Evolutionary conservation across 257 asterid genomes (phyloP).

Genomic region (Capsicum rhomboideum): DNA sequence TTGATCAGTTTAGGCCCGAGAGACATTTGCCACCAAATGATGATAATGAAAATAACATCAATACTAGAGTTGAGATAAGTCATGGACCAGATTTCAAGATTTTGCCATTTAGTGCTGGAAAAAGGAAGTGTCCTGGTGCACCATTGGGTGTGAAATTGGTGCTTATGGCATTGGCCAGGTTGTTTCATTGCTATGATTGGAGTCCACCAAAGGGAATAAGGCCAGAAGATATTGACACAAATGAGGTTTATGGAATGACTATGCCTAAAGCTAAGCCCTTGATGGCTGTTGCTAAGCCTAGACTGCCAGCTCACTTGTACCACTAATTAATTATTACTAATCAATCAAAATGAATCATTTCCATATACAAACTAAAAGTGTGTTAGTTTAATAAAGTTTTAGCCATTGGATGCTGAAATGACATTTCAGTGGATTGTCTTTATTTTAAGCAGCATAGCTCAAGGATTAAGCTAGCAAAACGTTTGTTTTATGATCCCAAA

Average conservation of each 20-base stretch:
- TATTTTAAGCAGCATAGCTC: too few relatives aligned
- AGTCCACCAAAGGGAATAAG: slow-evolving; percentile 44
- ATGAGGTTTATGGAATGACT: slow-evolving; percentile 94
- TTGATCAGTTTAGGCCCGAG: slow-evolving; percentile 75
- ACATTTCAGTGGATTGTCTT: neutral
- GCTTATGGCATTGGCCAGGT: slow-evolving; percentile 82
- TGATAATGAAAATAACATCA: neutral
- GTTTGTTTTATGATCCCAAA: too few relatives aligned
- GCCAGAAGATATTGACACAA: slow-evolving; percentile 61
- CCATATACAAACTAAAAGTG: neutral
- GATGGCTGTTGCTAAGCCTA: slow-evolving; percentile 55
- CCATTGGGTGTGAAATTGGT: slow-evolving; percentile 88
- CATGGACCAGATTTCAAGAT: slow-evolving; percentile 91
- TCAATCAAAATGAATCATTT: neutral
- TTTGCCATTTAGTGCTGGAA: slow-evolving; percentile 86
- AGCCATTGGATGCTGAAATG: neutral
- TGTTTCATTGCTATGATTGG: slow-evolving; percentile 77
- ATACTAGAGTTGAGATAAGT: slow-evolving; percentile 72
- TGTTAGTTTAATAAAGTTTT: neutral
- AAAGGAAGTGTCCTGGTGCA: slow-evolving; percentile 96
- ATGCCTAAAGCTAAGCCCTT: slow-evolving; percentile 86
- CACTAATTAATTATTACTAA: slow-evolving; percentile 4
- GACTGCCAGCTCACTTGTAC: slow-evolving; percentile 51
- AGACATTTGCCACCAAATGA: slow-evolving; percentile 43
- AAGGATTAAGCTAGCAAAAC: too few relatives aligned